phyloP scores from a whole-genome alignment of 2,329 filamentous ascomycete species.

The Westerdykella ornata region DNA sequence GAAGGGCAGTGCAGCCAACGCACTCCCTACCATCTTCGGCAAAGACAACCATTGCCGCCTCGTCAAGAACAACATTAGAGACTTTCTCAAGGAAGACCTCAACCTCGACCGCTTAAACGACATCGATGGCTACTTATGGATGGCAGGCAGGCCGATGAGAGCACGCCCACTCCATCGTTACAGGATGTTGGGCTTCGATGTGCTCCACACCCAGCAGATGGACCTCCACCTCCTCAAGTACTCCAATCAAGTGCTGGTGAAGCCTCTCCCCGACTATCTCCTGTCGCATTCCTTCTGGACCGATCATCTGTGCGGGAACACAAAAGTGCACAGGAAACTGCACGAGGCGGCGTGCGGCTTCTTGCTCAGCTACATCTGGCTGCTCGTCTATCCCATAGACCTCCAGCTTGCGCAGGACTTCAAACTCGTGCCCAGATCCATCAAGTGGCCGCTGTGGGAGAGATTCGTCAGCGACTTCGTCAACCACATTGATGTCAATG shows the following conservation, averaged over 20 bases:
- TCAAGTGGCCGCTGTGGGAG: slow-evolving; percentile 34
- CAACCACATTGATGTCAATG: slow-evolving; percentile 23
- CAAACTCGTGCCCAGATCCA: slow-evolving; percentile 20
- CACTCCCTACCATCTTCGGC: slow-evolving; percentile 31
- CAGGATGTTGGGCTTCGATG: slow-evolving; percentile 29
- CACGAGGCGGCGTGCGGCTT: slow-evolving; percentile 28
- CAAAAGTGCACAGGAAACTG: slow-evolving; percentile 3
- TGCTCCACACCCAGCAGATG: slow-evolving; percentile 30
- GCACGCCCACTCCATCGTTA: slow-evolving; percentile 32
- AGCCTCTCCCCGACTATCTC: slow-evolving; percentile 31
- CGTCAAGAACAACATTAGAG: slow-evolving; percentile 19
- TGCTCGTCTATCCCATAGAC: slow-evolving; percentile 29
- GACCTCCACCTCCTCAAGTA: slow-evolving; percentile 34
- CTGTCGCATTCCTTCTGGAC: slow-evolving; percentile 27
- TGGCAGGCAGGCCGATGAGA: slow-evolving; percentile 34
- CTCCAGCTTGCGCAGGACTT: slow-evolving; percentile 29
- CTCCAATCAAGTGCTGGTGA: slow-evolving; percentile 26
- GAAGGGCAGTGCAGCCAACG: slow-evolving; percentile 10
- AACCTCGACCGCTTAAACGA: slow-evolving; percentile 27
- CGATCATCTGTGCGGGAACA: slow-evolving; percentile 17
- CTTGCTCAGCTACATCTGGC: slow-evolving; percentile 33
- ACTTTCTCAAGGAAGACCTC: slow-evolving; percentile 26
- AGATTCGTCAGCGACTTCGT: slow-evolving; percentile 23
- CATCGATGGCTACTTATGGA: slow-evolving; percentile 33
- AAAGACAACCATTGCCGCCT: slow-evolving; percentile 14